phyloP scores from a whole-genome alignment of 192 early-diverging fungal genomes.

The Coemansia erecta region DNA sequence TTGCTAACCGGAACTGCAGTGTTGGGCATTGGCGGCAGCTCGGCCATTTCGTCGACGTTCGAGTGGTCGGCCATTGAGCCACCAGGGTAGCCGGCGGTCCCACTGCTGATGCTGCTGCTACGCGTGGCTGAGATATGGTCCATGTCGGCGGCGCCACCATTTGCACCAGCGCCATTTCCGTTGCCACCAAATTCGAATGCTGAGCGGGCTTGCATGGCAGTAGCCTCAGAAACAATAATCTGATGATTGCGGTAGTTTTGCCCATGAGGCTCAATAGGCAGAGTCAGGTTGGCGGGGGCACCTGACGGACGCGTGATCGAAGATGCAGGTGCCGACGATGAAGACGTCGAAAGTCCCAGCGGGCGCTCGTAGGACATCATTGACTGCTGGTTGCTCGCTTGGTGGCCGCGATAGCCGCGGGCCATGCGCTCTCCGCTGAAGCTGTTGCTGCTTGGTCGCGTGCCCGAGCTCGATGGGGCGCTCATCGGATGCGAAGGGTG shows the following conservation, averaged over 20 bases:
- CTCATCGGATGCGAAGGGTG: conserved; percentile 29
- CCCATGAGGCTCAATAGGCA: conserved; percentile 13
- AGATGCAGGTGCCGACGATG: conserved; percentile 44
- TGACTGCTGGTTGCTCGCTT: conserved; percentile 2
- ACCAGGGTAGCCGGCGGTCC: not conserved
- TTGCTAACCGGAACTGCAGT: conserved; percentile 2
- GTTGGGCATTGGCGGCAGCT: conserved; percentile 9
- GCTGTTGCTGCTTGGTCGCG: conserved; percentile 44
- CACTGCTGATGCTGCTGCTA: conserved; percentile 7
- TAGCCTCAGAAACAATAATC: conserved; percentile 33
- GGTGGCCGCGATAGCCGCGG: not conserved
- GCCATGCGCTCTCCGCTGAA: conserved; percentile 26
- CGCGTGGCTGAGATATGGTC: not conserved
- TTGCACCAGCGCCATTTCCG: no score
- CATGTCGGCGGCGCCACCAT: no score
- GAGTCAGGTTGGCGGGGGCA: not conserved
- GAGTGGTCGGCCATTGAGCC: not conserved
- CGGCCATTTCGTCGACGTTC: not conserved
- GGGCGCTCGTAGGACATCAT: conserved; percentile 5
- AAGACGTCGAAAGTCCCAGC: conserved; percentile 21
- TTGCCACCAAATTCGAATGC: no score
- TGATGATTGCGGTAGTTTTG: conserved; percentile 9
- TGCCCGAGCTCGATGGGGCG: conserved; percentile 20
- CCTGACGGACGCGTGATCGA: conserved; percentile 27
- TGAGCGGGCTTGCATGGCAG: conserved; percentile 10